These are phyloP conservation scores for Apiotrichum gamsii DNA, from an alignment of 1,284 basidiomycete genomes.

Conservation along the genomic window DNA sequence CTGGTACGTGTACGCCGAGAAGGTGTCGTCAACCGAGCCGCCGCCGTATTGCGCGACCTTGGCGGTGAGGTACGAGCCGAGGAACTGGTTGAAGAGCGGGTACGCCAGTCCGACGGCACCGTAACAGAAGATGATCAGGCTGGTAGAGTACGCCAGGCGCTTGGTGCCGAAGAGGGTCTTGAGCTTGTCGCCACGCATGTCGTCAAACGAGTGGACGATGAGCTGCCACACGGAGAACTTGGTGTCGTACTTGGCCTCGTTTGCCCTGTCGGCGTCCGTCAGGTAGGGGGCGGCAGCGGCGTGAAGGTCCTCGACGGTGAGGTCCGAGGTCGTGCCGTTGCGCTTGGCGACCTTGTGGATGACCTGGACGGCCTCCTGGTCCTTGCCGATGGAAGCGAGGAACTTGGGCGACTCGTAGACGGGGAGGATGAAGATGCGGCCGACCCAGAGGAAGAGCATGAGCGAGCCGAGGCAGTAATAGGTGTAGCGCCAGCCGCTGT, in stretches of 20 bases:
- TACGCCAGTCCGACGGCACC: conserved; percentile 58
- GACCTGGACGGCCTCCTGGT: conserved; percentile 55
- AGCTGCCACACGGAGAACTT: conserved; percentile 34
- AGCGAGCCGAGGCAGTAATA: conserved; percentile 53
- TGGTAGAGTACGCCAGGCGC: conserved; percentile 54
- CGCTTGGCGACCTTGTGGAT: conserved; percentile 50
- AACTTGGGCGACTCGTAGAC: conserved; percentile 61
- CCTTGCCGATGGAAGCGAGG: conserved; percentile 55
- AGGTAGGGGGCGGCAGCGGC: conserved; percentile 38
- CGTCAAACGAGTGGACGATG: conserved; percentile 48
- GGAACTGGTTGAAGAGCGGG: conserved; percentile 49
- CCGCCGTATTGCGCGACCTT: conserved; percentile 14
- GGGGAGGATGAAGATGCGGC: conserved; percentile 42
- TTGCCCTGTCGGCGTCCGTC: conserved; percentile 17
- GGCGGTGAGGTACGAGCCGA: conserved; percentile 53
- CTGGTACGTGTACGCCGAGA: conserved; percentile 52
- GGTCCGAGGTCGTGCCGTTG: conserved; percentile 52
- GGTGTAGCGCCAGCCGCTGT: conserved; percentile 61
- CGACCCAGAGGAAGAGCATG: conserved; percentile 47
- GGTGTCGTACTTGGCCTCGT: conserved; percentile 16
- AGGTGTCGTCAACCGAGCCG: conserved; percentile 44
- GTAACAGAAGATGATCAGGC: conserved; percentile 55
- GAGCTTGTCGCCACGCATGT: conserved; percentile 52
- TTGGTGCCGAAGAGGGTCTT: conserved; percentile 53
- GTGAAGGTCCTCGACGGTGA: conserved; percentile 51